Evolutionary conservation across 129 eudicot genomes (phyloP), one percentile per base, ranked within the genome.

Genomic region (Chrysanthemum seticuspe): DNA sequence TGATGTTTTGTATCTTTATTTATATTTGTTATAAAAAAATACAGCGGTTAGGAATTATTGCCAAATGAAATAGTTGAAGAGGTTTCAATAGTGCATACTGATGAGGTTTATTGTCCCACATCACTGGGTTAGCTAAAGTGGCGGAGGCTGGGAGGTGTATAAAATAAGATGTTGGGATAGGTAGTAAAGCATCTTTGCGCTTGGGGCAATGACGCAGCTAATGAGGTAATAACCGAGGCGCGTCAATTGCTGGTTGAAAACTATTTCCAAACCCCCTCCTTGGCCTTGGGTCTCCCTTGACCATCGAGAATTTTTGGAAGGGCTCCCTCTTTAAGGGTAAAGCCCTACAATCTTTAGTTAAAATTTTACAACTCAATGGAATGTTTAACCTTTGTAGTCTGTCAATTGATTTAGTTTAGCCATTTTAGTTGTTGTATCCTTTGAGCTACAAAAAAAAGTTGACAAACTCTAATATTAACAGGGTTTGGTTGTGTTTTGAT

Each of bases 231-330:
- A 87, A 87, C 87, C 80, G 89, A 87, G 92, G 87, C 92, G 89
- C 82, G 97, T 93, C 97, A 85, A 89, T 93, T 93, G 97, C 92
- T 89, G 97, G 96, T 93, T 93, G 97, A 93, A 93, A 93, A 93
- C 97, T 88, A 91, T 91, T 88, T 91, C 92, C 95, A 91, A 91
- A 82, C 89, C 86, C 84, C 84, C 86, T 85, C 85, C 51, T 90
- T 15, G 85, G 93, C 50, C 31, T 51, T 63, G 70, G 78, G 34
- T 74, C 40, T 62, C 63, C 70, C 71, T 62, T 50, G 6, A 64
- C 78, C 78, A 51, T 74, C 63, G 71, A 74, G 78, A 74, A 74
- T 74, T 73, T 74, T 63, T 74, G 63, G 63, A 74, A 74, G 54
- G 78, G 71, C 71, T 74, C n/a, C 63, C 71, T 21, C 1, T 21